Evolutionary conservation across 2,329 filamentous ascomycete species (phyloP).

Genomic region (Ceratocystis papillata): DNA sequence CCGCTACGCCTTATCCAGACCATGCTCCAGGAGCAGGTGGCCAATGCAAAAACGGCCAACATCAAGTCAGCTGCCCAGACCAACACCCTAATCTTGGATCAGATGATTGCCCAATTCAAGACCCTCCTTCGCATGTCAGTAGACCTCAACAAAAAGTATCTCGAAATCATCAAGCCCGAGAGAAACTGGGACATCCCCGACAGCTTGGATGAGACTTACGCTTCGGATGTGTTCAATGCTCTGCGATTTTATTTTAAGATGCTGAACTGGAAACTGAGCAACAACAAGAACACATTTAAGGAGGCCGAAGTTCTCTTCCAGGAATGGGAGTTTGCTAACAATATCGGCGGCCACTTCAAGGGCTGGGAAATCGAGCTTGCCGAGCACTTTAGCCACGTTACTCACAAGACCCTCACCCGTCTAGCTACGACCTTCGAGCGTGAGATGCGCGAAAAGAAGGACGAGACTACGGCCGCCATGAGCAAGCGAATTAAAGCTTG

Average conservation of each 20-base stretch:
- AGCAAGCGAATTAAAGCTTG: constrained; percentile 95
- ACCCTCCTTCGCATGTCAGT: constrained; percentile 85
- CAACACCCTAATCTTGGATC: constrained; percentile 86
- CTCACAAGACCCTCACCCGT: constrained; percentile 80
- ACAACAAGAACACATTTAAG: constrained; percentile 98
- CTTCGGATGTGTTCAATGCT: constrained; percentile 80
- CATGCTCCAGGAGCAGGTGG: constrained; percentile 83
- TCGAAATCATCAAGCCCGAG: constrained; percentile 71
- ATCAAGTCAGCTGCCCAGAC: constrained; percentile 93
- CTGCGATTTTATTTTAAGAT: constrained; percentile 98
- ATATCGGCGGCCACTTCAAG: constrained; percentile 81
- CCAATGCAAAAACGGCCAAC: constrained; percentile 71
- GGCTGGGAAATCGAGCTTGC: constrained; percentile 93
- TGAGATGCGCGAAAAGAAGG: constrained; percentile 73
- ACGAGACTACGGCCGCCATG: constrained; percentile 78
- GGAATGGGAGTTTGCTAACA: constrained; percentile 95
- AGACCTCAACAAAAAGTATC: constrained; percentile 81
- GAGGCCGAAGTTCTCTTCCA: constrained; percentile 95
- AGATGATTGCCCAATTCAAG: constrained; percentile 96
- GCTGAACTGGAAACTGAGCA: constrained; percentile 92
- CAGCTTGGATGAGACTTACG: constrained; percentile 94
- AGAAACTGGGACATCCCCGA: constrained; percentile 91
- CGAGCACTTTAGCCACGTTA: constrained; percentile 90
- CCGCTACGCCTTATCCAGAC: constrained; percentile 92
- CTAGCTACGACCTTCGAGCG: constrained; percentile 85